Percentiles rank a stretch among this genome's conserved stretches.
Conservation (phyloP, 768 basidiomycete genomes). For the Kwoniella sp. region DNA sequence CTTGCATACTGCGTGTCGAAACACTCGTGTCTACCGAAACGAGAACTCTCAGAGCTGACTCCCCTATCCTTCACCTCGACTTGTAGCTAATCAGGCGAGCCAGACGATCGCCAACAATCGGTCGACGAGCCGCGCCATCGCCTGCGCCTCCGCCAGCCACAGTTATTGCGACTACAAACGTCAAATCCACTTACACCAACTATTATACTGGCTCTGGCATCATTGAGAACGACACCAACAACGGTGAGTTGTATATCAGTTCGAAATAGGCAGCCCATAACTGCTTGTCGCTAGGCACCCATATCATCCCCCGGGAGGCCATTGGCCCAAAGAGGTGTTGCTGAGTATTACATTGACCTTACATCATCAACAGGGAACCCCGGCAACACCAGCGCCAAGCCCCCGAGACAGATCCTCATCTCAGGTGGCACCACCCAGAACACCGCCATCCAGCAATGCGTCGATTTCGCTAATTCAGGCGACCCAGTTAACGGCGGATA, state of each 20-base stretch:
- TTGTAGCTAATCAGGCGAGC: background rate
- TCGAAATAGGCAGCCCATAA: too few relatives aligned
- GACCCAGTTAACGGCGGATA: too few relatives aligned
- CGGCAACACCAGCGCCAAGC: background rate
- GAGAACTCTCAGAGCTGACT: too few relatives aligned
- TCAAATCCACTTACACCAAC: background rate
- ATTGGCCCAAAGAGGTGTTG: too few relatives aligned
- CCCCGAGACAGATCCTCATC: background rate
- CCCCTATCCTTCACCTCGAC: background rate
- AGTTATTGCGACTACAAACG: background rate
- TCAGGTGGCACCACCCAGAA: background rate
- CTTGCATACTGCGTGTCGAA: too few relatives aligned
- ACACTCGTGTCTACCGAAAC: too few relatives aligned
- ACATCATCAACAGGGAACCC: too few relatives aligned
- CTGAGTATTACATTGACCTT: too few relatives aligned
- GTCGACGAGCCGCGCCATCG: slow-evolving; percentile 1
- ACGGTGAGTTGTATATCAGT: too few relatives aligned
- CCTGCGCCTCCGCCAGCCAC: background rate
- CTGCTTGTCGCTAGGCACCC: too few relatives aligned
- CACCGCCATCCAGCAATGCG: background rate
- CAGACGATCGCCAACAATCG: background rate
- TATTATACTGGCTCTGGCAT: slow-evolving; percentile 5
- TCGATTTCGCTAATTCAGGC: background rate
- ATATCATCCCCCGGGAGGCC: too few relatives aligned
- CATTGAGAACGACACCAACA: slow-evolving; percentile 3